Conservation (phyloP, 257 asterid genomes). For the Ocimum tenuiflorum region DNA sequence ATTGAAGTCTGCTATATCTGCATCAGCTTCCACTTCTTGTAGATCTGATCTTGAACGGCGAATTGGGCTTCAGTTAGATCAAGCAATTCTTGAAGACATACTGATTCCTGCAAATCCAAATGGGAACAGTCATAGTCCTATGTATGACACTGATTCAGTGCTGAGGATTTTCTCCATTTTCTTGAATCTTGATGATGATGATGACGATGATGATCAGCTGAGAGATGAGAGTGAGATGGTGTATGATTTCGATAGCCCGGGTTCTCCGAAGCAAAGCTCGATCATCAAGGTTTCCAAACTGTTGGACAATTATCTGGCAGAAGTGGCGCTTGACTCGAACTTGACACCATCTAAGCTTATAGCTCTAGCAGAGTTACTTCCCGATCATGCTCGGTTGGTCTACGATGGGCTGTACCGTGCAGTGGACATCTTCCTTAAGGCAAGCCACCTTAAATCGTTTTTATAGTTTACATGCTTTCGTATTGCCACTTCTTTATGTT, state of each 20-base stretch:
- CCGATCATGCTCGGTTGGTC: conserved; percentile 80
- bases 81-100: conserved; percentile 88
- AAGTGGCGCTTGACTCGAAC: conserved; percentile 72
- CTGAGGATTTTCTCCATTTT: conserved; percentile 73
- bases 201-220: conserved; percentile 47
- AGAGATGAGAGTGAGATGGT: conserved; percentile 72
- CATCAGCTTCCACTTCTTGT: conserved; percentile 65
- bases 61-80: conserved; percentile 81
- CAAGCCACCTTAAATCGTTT: conserved; percentile 14
- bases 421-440: conserved; percentile 91
- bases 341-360: conserved; percentile 59
- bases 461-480: too few relatives aligned
- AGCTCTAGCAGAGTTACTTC: conserved; percentile 67
- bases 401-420: conserved; percentile 82
- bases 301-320: conserved; percentile 74
- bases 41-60: conserved; percentile 81
- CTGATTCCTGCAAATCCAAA: conserved; percentile 53
- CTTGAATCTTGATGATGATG: conserved; percentile 80
- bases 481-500: too few relatives aligned
- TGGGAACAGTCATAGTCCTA: conserved; percentile 51
- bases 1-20: conserved; percentile 59
- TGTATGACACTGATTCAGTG: conserved; percentile 65
- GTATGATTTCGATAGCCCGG: conserved; percentile 74
- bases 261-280: conserved; percentile 89
- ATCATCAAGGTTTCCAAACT: conserved; percentile 74